Conservation (phyloP, 148 eudicot genomes). For the Cornus suecica region DNA sequence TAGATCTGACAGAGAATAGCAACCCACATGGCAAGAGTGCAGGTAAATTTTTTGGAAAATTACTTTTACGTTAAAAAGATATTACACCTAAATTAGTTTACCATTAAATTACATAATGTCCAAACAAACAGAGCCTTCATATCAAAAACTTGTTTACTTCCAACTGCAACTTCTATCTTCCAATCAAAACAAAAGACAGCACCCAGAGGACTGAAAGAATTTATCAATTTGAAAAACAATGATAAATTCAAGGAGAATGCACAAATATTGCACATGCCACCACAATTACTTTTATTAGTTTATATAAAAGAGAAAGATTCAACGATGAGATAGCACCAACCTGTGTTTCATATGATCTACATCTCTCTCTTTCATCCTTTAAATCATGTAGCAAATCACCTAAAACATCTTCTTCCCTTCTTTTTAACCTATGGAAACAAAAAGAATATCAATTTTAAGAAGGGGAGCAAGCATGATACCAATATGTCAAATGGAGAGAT, state of each 20-base stretch:
- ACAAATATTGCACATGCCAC: background rate
- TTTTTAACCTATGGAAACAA: constrained; percentile 35
- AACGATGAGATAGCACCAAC: constrained; percentile 24
- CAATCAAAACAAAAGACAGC: constrained; percentile 4
- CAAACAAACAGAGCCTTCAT: too few relatives aligned
- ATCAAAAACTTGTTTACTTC: background rate
- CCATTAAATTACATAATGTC: too few relatives aligned
- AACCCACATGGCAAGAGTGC: too few relatives aligned
- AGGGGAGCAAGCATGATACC: background rate
- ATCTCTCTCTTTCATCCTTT: constrained; percentile 41
- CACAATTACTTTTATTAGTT: background rate
- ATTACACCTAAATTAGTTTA: too few relatives aligned
- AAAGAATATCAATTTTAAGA: background rate
- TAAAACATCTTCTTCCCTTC: constrained; percentile 34
- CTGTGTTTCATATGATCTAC: constrained; percentile 46
- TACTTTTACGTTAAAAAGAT: too few relatives aligned
- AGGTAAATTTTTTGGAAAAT: too few relatives aligned
- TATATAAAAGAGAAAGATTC: background rate
- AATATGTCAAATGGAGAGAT: background rate
- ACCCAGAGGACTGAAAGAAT: background rate
- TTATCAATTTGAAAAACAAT: background rate
- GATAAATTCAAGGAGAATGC: background rate
- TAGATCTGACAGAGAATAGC: too few relatives aligned
- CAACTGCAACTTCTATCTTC: background rate
- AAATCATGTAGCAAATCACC: constrained; percentile 37